Evolutionary conservation across 352 stramenopile species (phyloP), one percentile per base, ranked within the genome.

Genomic region (Elongisporangium prolatum): DNA sequence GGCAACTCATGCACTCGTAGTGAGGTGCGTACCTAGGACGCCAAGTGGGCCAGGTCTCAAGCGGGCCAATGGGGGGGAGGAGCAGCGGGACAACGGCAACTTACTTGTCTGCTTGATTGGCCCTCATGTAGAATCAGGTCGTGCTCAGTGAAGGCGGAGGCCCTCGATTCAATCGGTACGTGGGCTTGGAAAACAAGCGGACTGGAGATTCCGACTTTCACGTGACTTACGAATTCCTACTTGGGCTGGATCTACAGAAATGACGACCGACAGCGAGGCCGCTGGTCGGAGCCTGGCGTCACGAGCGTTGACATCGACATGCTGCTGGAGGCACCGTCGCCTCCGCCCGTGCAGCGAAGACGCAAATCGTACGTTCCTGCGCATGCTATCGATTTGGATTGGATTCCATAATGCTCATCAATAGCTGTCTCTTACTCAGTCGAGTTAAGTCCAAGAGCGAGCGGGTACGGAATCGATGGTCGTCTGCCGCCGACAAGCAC

Each of bases 231-330:
- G 28, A 8, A 6, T 40, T 40, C 28, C 28, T 9, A 5, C 9
- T 40, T 40, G 28, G 5, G 5, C 9, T 40, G 28, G 9, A 40
- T 13, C 28, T 14, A 6, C 28, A 52, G 60, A 64, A 68, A 63
- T 48, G 47, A 65, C 40, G 73, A 84, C 25, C 66, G 61, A n/a
- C 72, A 77, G 40, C 71, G 76, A 8, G 83, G 80, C 8, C 80
- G 83, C 24, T 93, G 83, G 83, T 93, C 83, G 10, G 80, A 83
- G 0, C 80, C 80, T 7, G 80, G 86, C 47, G 72, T 65, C 22
- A 52, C 69, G 9, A 87, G 75, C 50, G 80, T 90, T 21, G 84
- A 93, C 38, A 71, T 93, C n/a, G 84, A 93, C 66, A 89, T 79
- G 55, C 58, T 93, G 21, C 61, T 93, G 44, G 80, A 89, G 59